A percentile compares a stretch with the other conserved stretches of the same genome.
Conservation (phyloP, 2,329 filamentous ascomycete genomes). For the Ophiostoma sp. region DNA sequence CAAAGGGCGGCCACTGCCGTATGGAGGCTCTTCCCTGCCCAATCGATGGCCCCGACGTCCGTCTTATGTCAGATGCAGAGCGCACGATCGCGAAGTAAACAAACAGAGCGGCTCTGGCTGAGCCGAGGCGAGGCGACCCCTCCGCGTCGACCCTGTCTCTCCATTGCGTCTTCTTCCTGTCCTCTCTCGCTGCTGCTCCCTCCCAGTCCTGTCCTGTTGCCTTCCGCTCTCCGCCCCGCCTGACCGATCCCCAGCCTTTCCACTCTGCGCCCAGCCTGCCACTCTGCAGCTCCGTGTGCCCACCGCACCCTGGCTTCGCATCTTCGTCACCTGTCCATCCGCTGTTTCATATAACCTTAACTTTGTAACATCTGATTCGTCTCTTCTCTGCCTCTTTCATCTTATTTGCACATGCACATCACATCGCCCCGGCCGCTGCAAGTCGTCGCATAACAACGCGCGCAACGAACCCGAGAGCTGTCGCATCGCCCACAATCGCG, state of each 20-base stretch:
- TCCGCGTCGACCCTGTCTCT: not conserved
- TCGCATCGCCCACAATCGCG: not conserved
- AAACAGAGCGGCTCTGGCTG: conserved; percentile 13
- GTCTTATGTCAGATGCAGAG: conserved; percentile 5
- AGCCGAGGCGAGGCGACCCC: not conserved
- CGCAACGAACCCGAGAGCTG: not conserved
- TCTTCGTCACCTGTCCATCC: not conserved
- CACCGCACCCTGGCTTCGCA: no score
- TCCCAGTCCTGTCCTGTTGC: not conserved
- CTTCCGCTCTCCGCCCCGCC: not conserved
- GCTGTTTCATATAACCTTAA: not conserved
- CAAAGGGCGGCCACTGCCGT: no score
- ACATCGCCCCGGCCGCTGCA: not conserved
- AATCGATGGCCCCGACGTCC: no score
- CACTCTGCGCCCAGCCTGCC: not conserved
- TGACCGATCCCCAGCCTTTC: not conserved
- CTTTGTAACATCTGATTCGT: not conserved
- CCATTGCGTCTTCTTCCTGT: conserved; percentile 10
- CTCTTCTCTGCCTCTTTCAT: not conserved
- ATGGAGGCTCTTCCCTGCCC: no score
- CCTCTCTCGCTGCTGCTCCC: not conserved
- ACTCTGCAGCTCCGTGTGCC: not conserved
- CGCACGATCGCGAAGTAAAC: conserved; percentile 26
- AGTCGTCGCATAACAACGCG: not conserved
- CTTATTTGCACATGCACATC: not conserved